These are phyloP conservation scores for Astraeus odoratus DNA, from an alignment of 768 basidiomycete genomes.

Conservation along the genomic window DNA sequence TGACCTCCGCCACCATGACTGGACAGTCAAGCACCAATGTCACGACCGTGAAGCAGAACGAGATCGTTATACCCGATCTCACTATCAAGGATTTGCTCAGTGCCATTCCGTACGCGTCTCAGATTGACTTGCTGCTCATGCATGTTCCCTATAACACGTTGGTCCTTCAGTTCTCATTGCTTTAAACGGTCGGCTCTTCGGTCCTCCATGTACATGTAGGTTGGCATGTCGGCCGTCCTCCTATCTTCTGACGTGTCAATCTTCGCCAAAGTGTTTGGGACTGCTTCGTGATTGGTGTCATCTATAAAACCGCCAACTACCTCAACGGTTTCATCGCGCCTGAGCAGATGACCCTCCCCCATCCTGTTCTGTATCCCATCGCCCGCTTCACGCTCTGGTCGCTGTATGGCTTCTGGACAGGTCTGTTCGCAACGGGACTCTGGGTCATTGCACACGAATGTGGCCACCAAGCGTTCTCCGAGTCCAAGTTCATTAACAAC, in stretches of 20 bases:
- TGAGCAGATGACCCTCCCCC: constrained; percentile 44
- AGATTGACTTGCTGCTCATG: constrained; percentile 1
- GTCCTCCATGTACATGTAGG: constrained; percentile 75
- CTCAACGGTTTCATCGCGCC: constrained; percentile 60
- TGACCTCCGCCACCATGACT: constrained; percentile 15
- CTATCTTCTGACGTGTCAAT: constrained; percentile 9
- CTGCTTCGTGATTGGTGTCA: constrained; percentile 53
- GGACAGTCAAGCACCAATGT: constrained; percentile 9
- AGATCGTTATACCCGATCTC: constrained; percentile 71
- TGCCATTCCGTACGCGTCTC: constrained; percentile 65
- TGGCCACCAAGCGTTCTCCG: constrained; percentile 94
- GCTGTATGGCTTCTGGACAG: constrained; percentile 72
- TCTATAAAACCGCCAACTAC: constrained; percentile 63
- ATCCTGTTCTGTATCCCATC: constrained; percentile 55
- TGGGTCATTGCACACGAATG: constrained; percentile 96
- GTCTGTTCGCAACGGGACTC: constrained; percentile 84
- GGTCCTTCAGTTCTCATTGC: constrained; percentile 61
- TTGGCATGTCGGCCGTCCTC: not conserved
- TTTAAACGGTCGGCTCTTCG: constrained; percentile 82
- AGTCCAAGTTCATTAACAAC: constrained; percentile 89
- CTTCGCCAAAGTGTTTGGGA: constrained; percentile 58
- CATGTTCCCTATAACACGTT: not conserved
- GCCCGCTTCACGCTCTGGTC: constrained; percentile 69
- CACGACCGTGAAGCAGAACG: constrained; percentile 45
- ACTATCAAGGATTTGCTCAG: constrained; percentile 81